phyloP scores from a whole-genome alignment of 257 asterid genomes.

The Gentiana dahurica region DNA sequence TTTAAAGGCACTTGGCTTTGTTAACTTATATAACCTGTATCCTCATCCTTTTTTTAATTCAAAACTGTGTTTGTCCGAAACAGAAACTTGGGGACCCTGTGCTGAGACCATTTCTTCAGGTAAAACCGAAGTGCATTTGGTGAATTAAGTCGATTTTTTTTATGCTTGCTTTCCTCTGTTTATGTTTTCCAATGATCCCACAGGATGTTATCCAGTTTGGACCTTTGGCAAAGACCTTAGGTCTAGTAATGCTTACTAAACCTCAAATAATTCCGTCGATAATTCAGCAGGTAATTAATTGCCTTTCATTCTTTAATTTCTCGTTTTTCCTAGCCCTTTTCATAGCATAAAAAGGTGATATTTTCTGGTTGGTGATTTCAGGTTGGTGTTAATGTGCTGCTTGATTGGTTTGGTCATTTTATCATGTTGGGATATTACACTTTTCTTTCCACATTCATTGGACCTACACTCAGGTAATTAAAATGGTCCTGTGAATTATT shows the following conservation, averaged over 20 bases:
- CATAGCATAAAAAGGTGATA: too few species aligned
- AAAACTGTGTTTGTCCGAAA: slow-evolving; percentile 2
- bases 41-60: neutral
- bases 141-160: slow-evolving; percentile 3
- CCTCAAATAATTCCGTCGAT: slow-evolving; percentile 79
- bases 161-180: neutral
- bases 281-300: slow-evolving; percentile 53
- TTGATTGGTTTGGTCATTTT: slow-evolving; percentile 86
- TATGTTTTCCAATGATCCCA: slow-evolving; percentile 2
- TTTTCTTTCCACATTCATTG: slow-evolving; percentile 59
- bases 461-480: slow-evolving; percentile 60
- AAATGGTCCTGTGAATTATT: too few species aligned
- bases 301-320: neutral
- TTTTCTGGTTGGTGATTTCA: slow-evolving; percentile 14
- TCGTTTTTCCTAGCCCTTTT: neutral
- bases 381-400: slow-evolving; percentile 75
- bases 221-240: slow-evolving; percentile 82
- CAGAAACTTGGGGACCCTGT: slow-evolving; percentile 94
- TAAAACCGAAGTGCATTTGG: slow-evolving; percentile 7
- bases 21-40: neutral
- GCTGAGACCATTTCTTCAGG: slow-evolving; percentile 98
- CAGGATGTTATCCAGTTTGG: slow-evolving; percentile 96
- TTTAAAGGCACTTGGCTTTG: neutral
- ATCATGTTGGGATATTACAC: slow-evolving; percentile 79
- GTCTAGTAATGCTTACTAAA: slow-evolving; percentile 60